phyloP scores from a whole-genome alignment of 78 protist genomes.

The Paratrimastix pyriformis region DNA sequence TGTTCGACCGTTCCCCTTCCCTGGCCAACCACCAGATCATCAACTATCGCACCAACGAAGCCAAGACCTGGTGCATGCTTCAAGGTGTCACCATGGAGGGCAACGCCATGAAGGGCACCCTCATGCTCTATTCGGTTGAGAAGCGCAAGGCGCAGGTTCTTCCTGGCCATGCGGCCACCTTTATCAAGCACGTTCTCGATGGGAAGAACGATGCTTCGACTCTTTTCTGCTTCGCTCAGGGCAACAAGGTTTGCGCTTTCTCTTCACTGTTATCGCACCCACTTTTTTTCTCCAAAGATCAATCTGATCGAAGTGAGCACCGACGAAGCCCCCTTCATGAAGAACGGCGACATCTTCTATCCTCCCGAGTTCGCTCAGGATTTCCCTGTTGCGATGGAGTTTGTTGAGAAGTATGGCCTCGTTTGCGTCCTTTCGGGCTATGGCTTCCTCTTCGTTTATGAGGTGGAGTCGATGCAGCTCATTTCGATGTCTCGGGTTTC shows the following conservation, averaged over 20 bases:
- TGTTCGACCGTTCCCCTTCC: constrained; percentile 74
- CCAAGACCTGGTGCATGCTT: constrained; percentile 77
- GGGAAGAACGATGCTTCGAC: constrained; percentile 56
- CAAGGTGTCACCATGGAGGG: constrained; percentile 65
- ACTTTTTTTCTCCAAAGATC: constrained; percentile 2
- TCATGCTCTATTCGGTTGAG: constrained; percentile 87
- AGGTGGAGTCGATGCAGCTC: constrained; percentile 72
- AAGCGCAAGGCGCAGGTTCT: constrained; percentile 69
- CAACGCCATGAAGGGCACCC: constrained; percentile 66
- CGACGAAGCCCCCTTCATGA: constrained; percentile 41
- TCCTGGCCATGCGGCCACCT: constrained; percentile 90
- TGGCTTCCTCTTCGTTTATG: constrained; percentile 81
- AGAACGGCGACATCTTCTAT: constrained; percentile 55
- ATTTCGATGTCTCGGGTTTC: constrained; percentile 75
- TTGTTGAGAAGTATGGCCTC: constrained; percentile 59
- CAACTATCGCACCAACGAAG: constrained; percentile 73
- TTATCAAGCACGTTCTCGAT: constrained; percentile 42
- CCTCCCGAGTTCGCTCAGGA: constrained; percentile 83
- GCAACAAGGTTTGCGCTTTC: constrained; percentile 42
- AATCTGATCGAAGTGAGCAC: constrained; percentile 62
- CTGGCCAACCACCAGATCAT: constrained; percentile 78
- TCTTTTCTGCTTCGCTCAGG: constrained; percentile 68
- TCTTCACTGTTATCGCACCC: not conserved
- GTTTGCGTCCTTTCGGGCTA: constrained; percentile 81
- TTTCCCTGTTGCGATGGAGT: constrained; percentile 94